These are phyloP conservation scores for Fraxinus nigra DNA, from an alignment of 305 asterid species.

Conservation along the genomic window DNA sequence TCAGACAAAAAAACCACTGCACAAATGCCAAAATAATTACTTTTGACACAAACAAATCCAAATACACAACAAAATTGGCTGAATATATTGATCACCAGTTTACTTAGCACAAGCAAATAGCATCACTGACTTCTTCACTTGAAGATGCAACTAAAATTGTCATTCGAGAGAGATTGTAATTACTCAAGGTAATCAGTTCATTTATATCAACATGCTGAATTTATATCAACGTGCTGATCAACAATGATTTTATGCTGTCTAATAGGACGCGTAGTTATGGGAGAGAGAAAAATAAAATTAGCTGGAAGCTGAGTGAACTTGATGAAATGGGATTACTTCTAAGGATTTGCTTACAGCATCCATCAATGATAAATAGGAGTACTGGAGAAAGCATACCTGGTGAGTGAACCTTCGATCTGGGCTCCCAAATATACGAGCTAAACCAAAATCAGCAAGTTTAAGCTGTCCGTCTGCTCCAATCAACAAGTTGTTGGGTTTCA, in stretches of 20 bases:
- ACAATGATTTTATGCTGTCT: neutral
- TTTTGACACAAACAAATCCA: neutral
- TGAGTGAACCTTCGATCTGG: slow-evolving; percentile 97
- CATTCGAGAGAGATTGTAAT: neutral
- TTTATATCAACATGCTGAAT: neutral
- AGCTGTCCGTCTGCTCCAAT: slow-evolving; percentile 92
- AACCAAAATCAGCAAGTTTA: slow-evolving; percentile 96
- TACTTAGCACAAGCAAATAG: neutral
- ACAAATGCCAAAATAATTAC: neutral
- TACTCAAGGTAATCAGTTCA: neutral
- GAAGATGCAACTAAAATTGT: neutral
- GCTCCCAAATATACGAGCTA: slow-evolving; percentile 96
- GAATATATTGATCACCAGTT: neutral
- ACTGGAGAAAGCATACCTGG: slow-evolving; percentile 55
- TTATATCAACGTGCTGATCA: neutral
- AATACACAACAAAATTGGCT: neutral
- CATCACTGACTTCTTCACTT: neutral
- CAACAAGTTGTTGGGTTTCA: slow-evolving; percentile 98
- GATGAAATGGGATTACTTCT: neutral
- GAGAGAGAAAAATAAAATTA: neutral
- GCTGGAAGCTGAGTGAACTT: neutral
- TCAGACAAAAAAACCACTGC: neutral
- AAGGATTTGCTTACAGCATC: neutral
- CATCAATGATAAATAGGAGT: neutral
- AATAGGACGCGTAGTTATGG: neutral